Percentiles rank a stretch among this genome's conserved stretches.
Evolutionary conservation across 371 early-diverging fungal genomes (phyloP).

Genomic region (Funneliformis caledonium): DNA sequence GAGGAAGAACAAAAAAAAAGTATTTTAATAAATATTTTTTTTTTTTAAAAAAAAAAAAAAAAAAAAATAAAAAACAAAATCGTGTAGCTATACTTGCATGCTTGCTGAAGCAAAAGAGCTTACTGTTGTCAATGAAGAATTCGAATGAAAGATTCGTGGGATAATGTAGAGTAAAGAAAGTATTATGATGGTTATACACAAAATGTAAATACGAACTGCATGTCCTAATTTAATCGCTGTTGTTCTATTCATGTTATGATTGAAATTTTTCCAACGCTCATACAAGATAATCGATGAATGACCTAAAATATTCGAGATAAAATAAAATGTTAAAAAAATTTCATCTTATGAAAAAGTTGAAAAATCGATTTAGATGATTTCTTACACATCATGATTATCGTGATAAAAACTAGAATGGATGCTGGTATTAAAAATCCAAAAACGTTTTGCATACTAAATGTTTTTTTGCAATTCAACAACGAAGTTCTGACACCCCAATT

Average conservation of each 20-base stretch:
- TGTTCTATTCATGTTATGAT: not conserved
- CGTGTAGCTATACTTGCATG: not conserved
- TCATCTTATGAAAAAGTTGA: not conserved
- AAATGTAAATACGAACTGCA: not conserved
- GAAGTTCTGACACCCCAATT: not conserved
- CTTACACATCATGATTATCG: constrained; percentile 10
- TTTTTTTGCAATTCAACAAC: not conserved
- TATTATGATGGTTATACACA: not conserved
- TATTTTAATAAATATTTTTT: not conserved
- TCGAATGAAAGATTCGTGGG: not conserved
- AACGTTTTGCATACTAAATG: not conserved
- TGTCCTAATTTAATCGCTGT: constrained; percentile 26
- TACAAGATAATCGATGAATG: not conserved
- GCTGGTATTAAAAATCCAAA: not conserved
- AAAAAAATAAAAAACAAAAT: not conserved
- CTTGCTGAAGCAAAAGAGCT: not conserved
- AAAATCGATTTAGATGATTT: not conserved
- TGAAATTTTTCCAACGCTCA: not conserved
- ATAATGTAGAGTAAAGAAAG: not conserved
- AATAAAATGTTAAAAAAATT: not conserved
- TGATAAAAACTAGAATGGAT: not conserved
- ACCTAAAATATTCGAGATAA: not conserved
- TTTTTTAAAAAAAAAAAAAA: constrained; percentile 4
- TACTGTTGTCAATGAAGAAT: not conserved
- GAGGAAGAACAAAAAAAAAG: not conserved